Evolutionary conservation across 148 eudicot genomes (phyloP), one percentile per base, ranked within the genome.

Genomic region (Mesembryanthemum crystallinum): DNA sequence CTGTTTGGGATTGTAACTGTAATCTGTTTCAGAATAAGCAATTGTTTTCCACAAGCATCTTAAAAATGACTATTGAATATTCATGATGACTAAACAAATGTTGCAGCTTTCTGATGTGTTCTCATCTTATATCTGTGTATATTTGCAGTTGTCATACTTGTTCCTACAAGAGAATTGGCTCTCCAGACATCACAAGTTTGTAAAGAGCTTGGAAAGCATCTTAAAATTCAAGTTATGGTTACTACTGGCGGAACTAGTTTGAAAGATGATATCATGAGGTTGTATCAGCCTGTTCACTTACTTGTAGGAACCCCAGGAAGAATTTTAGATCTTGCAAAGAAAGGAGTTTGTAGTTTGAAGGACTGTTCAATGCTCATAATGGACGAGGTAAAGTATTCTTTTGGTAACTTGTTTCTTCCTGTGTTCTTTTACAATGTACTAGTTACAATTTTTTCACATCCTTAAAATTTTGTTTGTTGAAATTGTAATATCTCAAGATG

Each of bases 181-280:
- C 90, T 93, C 63, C 98, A 93, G 80, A 93, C 98, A 39, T 91
- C 98, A 51, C 97, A 93, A 78, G 98, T 93, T 55, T 93, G 95
- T 77, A 91, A 93, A 80, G 98, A 93, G 81, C 88, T 91, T 68
- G 96, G 91, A 67, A 93, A 91, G 80, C 94, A 93, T 66, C 79
- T 94, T 66, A 83, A 89, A 65, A 89, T 91, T 76, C 88, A 93
- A 83, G 91, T 93, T 39, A 93, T 93, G 98, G 97, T 88, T 61
- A 88, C 91, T 35, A 93, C 98, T 61, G 98, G 98, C 59, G 97
- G 98, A 73, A 91, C 98, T 61, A 93, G 97, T 77, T 84, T 93
- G 77, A 91, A 76, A 79, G 97, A 89, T 84, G 98, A 93, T 74
- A 93, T 93, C 37, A 89, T 91, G 97, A 88, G 97, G 52, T 76